phyloP scores from a whole-genome alignment of 2,329 filamentous ascomycete species.

The Fusarium bulbicola region DNA sequence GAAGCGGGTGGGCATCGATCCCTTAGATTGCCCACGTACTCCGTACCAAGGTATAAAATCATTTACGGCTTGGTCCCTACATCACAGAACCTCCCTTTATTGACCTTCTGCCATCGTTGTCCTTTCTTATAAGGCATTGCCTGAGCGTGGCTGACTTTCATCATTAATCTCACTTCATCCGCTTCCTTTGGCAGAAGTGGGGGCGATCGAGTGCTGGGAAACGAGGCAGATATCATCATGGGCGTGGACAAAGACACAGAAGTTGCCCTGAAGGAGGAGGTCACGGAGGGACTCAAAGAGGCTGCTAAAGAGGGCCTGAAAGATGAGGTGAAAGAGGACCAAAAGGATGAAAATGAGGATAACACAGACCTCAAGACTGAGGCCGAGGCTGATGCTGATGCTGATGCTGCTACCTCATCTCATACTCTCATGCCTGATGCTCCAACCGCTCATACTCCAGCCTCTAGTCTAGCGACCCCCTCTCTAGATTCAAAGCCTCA shows the following conservation, averaged over 20 bases:
- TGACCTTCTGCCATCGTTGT: neutral
- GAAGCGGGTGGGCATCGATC: constrained; percentile 9
- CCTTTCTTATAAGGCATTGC: neutral
- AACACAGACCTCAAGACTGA: neutral
- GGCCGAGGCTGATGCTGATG: neutral
- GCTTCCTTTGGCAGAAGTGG: constrained; percentile 20
- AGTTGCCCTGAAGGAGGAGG: constrained; percentile 36
- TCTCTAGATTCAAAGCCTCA: neutral
- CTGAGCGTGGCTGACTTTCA: neutral
- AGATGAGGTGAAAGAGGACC: constrained; percentile 29
- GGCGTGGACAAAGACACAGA: constrained; percentile 38
- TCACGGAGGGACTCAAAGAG: constrained; percentile 27
- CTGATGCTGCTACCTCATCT: constrained; percentile 13
- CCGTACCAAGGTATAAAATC: constrained; percentile 10
- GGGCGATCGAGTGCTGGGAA: constrained; percentile 18
- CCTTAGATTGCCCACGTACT: constrained; percentile 2
- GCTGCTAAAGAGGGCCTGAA: constrained; percentile 22
- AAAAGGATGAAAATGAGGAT: constrained; percentile 19
- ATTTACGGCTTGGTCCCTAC: constrained; percentile 11
- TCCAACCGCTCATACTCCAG: constrained; percentile 11
- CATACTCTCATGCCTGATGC: constrained; percentile 7
- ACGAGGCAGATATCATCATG: constrained; percentile 25
- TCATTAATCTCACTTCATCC: neutral
- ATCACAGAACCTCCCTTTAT: constrained; percentile 1
- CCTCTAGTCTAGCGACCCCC: constrained; percentile 5